Evolutionary conservation across 352 stramenopile species (phyloP).

Genomic region (Globisporangium takayamanum): DNA sequence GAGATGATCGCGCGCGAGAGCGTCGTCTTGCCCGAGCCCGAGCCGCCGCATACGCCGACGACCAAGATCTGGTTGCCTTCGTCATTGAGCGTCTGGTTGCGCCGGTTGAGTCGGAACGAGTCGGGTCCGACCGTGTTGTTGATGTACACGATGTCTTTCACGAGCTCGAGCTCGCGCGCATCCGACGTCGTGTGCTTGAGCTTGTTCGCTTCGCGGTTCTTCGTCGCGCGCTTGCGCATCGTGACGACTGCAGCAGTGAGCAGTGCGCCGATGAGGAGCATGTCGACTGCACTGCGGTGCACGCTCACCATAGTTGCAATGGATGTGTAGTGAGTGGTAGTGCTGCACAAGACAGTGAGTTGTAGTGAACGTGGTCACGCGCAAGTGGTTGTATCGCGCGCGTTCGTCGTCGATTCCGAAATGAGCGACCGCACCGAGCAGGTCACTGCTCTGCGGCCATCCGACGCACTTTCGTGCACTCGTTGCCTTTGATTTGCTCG

Average conservation of each 20-base stretch:
- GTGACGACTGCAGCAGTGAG: slow-evolving; percentile 39
- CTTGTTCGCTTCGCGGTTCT: slow-evolving; percentile 30
- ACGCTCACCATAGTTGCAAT: slow-evolving; percentile 30
- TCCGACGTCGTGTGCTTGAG: slow-evolving; percentile 40
- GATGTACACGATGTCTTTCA: slow-evolving; percentile 84
- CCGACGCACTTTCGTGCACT: too few relatives aligned
- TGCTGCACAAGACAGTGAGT: not conserved
- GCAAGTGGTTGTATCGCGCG: too few relatives aligned
- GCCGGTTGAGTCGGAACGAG: slow-evolving; percentile 38
- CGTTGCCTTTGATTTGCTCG: too few relatives aligned
- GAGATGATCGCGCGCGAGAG: slow-evolving; percentile 87
- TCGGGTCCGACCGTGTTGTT: slow-evolving; percentile 52
- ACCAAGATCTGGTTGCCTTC: slow-evolving; percentile 77
- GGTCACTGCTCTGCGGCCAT: too few relatives aligned
- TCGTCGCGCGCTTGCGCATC: slow-evolving; percentile 41
- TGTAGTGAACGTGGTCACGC: too few relatives aligned
- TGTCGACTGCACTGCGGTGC: slow-evolving; percentile 31
- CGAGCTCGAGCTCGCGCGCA: slow-evolving; percentile 63
- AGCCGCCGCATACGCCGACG: slow-evolving; percentile 90
- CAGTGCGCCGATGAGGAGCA: slow-evolving; percentile 36
- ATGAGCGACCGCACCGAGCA: too few relatives aligned
- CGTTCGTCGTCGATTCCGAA: too few relatives aligned
- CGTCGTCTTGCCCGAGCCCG: slow-evolving; percentile 89
- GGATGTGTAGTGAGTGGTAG: not conserved
- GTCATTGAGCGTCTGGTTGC: slow-evolving; percentile 31